phyloP scores from a whole-genome alignment of 2,329 filamentous ascomycete genomes.

The Xylaria sp. region DNA sequence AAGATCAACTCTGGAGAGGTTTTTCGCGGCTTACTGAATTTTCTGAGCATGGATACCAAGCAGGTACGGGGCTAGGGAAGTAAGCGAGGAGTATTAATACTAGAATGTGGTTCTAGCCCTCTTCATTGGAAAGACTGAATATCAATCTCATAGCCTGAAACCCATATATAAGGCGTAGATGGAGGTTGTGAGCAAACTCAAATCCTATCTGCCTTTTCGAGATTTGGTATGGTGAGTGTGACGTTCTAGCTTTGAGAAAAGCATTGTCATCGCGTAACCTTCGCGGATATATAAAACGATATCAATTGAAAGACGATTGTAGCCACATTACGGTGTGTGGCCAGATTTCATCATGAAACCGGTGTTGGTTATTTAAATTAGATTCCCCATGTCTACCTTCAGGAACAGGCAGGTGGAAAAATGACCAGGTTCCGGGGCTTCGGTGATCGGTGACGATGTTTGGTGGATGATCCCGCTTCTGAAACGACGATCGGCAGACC shows the following conservation, averaged over 20 bases:
- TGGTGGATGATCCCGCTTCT: slow-evolving; percentile 25
- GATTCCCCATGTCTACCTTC: neutral
- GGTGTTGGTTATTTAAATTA: neutral
- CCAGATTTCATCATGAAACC: neutral
- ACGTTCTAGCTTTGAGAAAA: neutral
- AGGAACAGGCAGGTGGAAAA: slow-evolving; percentile 24
- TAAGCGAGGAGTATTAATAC: neutral
- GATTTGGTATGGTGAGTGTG: neutral
- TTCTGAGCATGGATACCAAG: too few relatives aligned
- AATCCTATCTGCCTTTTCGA: neutral
- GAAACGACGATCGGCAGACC: slow-evolving; percentile 32
- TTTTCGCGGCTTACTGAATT: slow-evolving; percentile 29
- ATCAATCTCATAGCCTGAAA: neutral
- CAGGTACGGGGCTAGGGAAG: neutral
- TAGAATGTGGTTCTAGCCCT: neutral
- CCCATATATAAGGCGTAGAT: neutral
- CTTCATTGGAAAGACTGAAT: neutral
- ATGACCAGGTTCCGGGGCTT: slow-evolving; percentile 13
- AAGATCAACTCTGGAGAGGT: slow-evolving; percentile 13
- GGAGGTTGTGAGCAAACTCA: neutral
- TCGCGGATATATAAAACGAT: neutral
- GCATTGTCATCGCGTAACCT: neutral
- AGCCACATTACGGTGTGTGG: neutral
- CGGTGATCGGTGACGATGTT: slow-evolving; percentile 20
- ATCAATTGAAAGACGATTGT: neutral